Conservation (phyloP, 768 basidiomycete genomes). For the Amanita thiersii region DNA sequence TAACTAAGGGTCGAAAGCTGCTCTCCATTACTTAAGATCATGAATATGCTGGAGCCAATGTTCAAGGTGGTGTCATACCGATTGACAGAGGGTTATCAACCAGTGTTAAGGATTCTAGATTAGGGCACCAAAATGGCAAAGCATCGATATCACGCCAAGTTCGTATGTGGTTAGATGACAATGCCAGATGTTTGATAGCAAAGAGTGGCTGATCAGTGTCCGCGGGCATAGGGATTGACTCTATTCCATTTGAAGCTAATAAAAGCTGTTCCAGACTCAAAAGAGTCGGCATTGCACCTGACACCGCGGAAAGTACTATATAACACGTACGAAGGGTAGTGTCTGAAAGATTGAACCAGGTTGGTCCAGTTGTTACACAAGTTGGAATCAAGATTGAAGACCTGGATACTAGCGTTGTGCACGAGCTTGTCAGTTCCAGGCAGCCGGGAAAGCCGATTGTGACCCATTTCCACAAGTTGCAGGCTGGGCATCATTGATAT, state of each 20-base stretch:
- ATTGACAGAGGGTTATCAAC: slow-evolving; percentile 57
- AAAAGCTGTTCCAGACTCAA: slow-evolving; percentile 58
- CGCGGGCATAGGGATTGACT: slow-evolving; percentile 35
- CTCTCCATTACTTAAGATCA: slow-evolving; percentile 27
- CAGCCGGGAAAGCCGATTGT: slow-evolving; percentile 43
- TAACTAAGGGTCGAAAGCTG: slow-evolving; percentile 47
- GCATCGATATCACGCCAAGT: slow-evolving; percentile 61
- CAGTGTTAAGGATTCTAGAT: slow-evolving; percentile 51
- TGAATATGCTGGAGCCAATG: slow-evolving; percentile 1
- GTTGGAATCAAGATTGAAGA: slow-evolving; percentile 70
- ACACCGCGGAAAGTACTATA: slow-evolving; percentile 10
- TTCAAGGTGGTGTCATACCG: slow-evolving; percentile 25
- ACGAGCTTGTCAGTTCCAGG: slow-evolving; percentile 8
- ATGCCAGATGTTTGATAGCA: slow-evolving; percentile 47
- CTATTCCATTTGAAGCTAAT: slow-evolving; percentile 55
- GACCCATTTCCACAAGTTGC: slow-evolving; percentile 56
- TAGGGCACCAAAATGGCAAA: slow-evolving; percentile 61
- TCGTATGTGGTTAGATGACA: slow-evolving; percentile 52
- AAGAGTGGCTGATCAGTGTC: slow-evolving; percentile 18
- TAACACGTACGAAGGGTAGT: slow-evolving; percentile 37
- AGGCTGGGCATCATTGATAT: slow-evolving; percentile 46
- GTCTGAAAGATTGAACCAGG: slow-evolving; percentile 33
- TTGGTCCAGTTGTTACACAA: slow-evolving; percentile 46
- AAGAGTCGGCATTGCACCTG: slow-evolving; percentile 10
- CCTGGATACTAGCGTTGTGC: slow-evolving; percentile 25